Evolutionary conservation across 768 basidiomycete genomes (phyloP), one percentile per base, ranked within the genome.

Genomic region (Erythrobasidium yunnanense): DNA sequence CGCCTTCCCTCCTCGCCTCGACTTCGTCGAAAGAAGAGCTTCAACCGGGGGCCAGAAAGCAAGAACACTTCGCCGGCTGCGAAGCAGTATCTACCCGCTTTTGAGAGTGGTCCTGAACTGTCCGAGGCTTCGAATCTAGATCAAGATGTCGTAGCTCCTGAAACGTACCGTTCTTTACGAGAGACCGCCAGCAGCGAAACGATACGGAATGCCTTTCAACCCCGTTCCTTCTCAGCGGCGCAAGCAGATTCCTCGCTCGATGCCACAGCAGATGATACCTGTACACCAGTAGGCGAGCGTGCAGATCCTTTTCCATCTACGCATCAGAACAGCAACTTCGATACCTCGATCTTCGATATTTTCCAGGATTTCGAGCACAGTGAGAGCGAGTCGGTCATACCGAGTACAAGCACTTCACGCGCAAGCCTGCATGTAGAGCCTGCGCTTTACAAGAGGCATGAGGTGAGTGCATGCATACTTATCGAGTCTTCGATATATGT

Each of bases 261-360:
- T n/a, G n/a, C n/a, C n/a, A n/a, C n/a, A n/a, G n/a, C n/a, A n/a
- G n/a, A n/a, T n/a, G n/a, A n/a, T n/a, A n/a, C n/a, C n/a, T n/a
- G n/a, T n/a, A n/a, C n/a, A n/a, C n/a, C n/a, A n/a, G n/a, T n/a
- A n/a, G n/a, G n/a, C n/a, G n/a, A n/a, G n/a, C n/a, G n/a, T n/a
- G n/a, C n/a, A n/a, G n/a, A n/a, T n/a, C n/a, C n/a, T n/a, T n/a
- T n/a, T n/a, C n/a, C n/a, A n/a, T n/a, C n/a, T n/a, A n/a, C n/a
- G n/a, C n/a, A n/a, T n/a, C n/a, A n/a, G n/a, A n/a, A n/a, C n/a
- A n/a, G n/a, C n/a, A n/a, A n/a, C n/a, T n/a, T n/a, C 53, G 6
- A 25, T 1, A 47, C 0, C 6, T 32, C 51, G 22, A 34, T 73
- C 13, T 73, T 73, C 33, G 71, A 72, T 42, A 18, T 67, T 62